Evolutionary conservation across 1,284 basidiomycete species (phyloP).

Genomic region (Takashimella tepidaria): DNA sequence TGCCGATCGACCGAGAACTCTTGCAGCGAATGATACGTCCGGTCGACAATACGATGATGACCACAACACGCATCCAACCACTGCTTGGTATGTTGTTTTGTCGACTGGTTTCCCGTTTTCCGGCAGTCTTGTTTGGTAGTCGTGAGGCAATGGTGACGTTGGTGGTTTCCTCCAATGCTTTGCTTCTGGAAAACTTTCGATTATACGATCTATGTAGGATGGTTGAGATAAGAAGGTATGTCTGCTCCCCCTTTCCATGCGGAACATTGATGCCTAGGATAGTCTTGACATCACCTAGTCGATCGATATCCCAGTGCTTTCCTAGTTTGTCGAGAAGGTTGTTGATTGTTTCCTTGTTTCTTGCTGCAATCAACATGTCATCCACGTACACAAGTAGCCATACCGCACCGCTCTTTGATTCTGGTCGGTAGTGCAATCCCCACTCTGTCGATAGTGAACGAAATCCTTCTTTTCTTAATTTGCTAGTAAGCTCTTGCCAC

Average conservation of each 20-base stretch:
- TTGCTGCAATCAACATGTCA: constrained; percentile 1
- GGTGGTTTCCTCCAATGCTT: neutral
- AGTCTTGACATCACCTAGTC: constrained; percentile 4
- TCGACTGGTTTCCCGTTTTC: neutral
- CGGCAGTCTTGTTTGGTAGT: neutral
- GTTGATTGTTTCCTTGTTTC: neutral
- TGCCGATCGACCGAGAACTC: neutral
- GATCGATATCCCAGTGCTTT: constrained; percentile 1
- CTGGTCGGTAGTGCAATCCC: constrained; percentile 9
- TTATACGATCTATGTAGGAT: constrained; percentile 9
- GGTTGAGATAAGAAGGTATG: constrained; percentile 5
- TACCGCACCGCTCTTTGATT: neutral
- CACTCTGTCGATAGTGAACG: constrained; percentile 7
- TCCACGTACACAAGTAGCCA: constrained; percentile 8
- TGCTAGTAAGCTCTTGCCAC: constrained; percentile 18
- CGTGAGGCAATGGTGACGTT: neutral
- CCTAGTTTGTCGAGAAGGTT: neutral
- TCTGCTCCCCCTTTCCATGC: neutral
- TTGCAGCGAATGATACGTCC: constrained; percentile 7
- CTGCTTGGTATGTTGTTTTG: neutral
- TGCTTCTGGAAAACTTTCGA: constrained; percentile 2
- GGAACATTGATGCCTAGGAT: constrained; percentile 11
- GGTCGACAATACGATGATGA: constrained; percentile 2
- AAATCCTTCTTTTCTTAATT: constrained; percentile 8
- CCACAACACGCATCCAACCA: constrained; percentile 8